Conservation (phyloP, 2,329 filamentous ascomycete genomes). For the Aureobasidium lini region DNA sequence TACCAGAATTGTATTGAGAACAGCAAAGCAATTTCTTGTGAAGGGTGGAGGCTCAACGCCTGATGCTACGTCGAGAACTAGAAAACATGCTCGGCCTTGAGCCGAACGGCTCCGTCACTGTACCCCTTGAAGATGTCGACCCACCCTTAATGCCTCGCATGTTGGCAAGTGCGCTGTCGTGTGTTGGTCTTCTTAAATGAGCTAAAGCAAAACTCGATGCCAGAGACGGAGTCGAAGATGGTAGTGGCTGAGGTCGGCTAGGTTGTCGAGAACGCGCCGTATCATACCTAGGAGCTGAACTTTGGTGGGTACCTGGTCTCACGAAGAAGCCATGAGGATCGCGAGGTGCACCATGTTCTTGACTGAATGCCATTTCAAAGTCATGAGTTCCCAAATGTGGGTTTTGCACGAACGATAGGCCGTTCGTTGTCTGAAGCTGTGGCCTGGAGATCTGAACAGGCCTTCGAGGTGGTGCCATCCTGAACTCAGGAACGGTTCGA, state of each 20-base stretch:
- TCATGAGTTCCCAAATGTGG: constrained; percentile 17
- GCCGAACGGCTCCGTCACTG: not conserved
- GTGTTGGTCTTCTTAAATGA: not conserved
- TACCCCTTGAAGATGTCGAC: not conserved
- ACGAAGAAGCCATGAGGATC: constrained; percentile 16
- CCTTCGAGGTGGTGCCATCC: not conserved
- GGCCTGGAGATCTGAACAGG: not conserved
- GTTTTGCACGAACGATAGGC: constrained; percentile 30
- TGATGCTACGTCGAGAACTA: constrained; percentile 19
- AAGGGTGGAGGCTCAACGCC: constrained; percentile 15
- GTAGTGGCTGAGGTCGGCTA: constrained; percentile 16
- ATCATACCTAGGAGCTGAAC: not conserved
- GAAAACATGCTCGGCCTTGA: not conserved
- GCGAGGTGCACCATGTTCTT: constrained; percentile 11
- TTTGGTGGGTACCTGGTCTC: not conserved
- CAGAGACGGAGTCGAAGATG: constrained; percentile 8
- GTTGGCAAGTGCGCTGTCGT: constrained; percentile 13
- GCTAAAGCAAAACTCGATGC: constrained; percentile 5
- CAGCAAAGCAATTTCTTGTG: not conserved
- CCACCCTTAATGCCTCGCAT: constrained; percentile 22
- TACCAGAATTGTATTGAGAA: not conserved
- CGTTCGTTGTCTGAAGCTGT: constrained; percentile 23
- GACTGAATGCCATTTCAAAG: not conserved
- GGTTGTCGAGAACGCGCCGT: not conserved
- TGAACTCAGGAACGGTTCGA: not conserved